These are phyloP conservation scores for Moesziomyces antarcticus DNA, from an alignment of 1,284 basidiomycete species.

Conservation along the genomic window DNA sequence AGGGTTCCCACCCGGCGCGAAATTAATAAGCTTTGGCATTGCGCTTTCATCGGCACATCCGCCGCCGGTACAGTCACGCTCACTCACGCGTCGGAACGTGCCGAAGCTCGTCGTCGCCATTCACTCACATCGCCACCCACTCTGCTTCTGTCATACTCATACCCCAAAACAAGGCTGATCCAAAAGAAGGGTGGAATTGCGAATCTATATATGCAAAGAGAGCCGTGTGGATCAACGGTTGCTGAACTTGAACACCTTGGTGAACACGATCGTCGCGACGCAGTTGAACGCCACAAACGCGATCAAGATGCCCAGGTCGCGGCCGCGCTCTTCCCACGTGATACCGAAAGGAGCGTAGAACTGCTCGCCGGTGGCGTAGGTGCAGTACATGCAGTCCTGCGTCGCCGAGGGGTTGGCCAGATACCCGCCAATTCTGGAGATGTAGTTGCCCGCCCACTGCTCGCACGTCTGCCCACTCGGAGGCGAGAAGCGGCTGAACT, in stretches of 20 bases:
- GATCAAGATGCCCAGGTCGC: conserved; percentile 55
- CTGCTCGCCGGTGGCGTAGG: conserved; percentile 76
- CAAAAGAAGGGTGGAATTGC: background rate
- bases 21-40: too few species aligned
- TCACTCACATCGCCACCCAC: too few species aligned
- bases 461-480: conserved; percentile 80
- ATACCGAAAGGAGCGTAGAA: conserved; percentile 80
- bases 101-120: too few species aligned
- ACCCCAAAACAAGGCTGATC: too few species aligned
- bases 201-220: background rate
- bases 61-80: too few species aligned
- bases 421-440: conserved; percentile 79
- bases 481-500: conserved; percentile 75
- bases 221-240: conserved; percentile 25
- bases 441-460: conserved; percentile 68
- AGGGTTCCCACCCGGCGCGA: too few species aligned
- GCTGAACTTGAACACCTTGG: conserved; percentile 52
- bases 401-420: conserved; percentile 78
- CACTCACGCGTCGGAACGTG: too few species aligned
- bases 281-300: conserved; percentile 56
- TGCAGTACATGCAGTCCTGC: conserved; percentile 77
- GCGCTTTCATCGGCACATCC: too few species aligned
- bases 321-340: conserved; percentile 69
- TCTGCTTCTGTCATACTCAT: too few species aligned
- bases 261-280: conserved; percentile 35